These are phyloP conservation scores for Heimioporus sp. DNA, from an alignment of 768 basidiomycete genomes.

Conservation along the genomic window DNA sequence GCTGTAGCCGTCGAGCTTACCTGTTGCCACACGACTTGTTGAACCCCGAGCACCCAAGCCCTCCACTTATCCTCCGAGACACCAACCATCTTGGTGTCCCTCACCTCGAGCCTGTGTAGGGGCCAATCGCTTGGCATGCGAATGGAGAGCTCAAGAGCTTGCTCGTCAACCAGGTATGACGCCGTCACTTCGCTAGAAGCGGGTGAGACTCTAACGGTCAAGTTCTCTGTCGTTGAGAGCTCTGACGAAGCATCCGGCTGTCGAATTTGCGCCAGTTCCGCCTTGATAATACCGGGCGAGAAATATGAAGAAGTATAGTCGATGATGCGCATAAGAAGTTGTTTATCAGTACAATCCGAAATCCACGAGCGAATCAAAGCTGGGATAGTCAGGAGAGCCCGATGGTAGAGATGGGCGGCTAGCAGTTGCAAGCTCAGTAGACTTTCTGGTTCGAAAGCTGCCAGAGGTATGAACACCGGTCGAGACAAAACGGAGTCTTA, in stretches of 20 bases:
- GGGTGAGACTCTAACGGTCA: constrained; percentile 73
- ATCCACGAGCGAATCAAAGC: constrained; percentile 87
- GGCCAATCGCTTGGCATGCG: constrained; percentile 91
- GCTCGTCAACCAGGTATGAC: constrained; percentile 88
- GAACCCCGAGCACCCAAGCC: constrained; percentile 89
- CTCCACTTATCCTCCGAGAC: constrained; percentile 90
- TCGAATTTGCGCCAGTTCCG: constrained; percentile 77
- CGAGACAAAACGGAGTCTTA: not conserved
- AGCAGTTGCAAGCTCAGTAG: constrained; percentile 58
- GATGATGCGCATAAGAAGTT: constrained; percentile 73
- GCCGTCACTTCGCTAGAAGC: constrained; percentile 81
- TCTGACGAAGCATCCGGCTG: constrained; percentile 51
- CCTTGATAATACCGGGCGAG: constrained; percentile 82
- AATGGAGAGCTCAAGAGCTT: constrained; percentile 85
- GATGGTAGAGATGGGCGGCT: constrained; percentile 87
- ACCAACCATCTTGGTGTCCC: constrained; percentile 79
- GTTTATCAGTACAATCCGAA: constrained; percentile 83
- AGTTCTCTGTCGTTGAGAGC: constrained; percentile 64
- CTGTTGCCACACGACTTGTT: constrained; percentile 86
- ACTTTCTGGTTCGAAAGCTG: constrained; percentile 59
- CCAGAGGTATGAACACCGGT: not conserved
- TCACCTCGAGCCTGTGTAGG: constrained; percentile 82
- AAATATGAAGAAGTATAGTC: constrained; percentile 81
- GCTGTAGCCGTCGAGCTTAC: constrained; percentile 43
- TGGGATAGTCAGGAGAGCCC: constrained; percentile 78